Percentiles rank a stretch among this genome's conserved stretches.
phyloP scores from a whole-genome alignment of 2,329 filamentous ascomycete species.

The Penicillium concentricum region DNA sequence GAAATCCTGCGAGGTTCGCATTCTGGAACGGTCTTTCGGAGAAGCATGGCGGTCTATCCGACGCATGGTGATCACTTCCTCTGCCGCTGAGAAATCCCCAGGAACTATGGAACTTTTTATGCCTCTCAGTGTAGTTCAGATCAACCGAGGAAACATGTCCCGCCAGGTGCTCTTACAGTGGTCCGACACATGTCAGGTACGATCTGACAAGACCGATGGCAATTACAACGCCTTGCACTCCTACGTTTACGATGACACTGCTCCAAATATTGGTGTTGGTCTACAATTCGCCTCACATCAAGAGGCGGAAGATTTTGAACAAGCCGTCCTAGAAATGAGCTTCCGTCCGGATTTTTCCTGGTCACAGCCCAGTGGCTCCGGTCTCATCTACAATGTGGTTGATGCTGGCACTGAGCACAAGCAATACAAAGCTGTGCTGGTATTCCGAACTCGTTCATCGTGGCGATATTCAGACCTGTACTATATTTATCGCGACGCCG shows the following conservation, averaged over 20 bases:
- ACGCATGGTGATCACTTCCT: constrained; percentile 33
- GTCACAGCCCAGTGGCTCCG: constrained; percentile 23
- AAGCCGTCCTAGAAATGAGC: constrained; percentile 24
- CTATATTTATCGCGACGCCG: constrained; percentile 30
- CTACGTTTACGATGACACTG: constrained; percentile 32
- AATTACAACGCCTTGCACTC: constrained; percentile 30
- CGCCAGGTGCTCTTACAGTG: constrained; percentile 29
- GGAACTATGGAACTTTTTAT: constrained; percentile 31
- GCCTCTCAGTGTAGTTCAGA: constrained; percentile 30
- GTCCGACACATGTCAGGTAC: constrained; percentile 33
- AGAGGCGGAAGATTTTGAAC: constrained; percentile 29
- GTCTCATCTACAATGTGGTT: constrained; percentile 28
- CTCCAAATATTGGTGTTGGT: constrained; percentile 29
- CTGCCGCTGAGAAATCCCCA: constrained; percentile 25
- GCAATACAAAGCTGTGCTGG: constrained; percentile 30
- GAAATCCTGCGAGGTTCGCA: constrained; percentile 32
- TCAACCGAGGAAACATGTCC: constrained; percentile 23
- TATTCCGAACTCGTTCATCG: constrained; percentile 19
- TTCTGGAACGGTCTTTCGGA: constrained; percentile 30
- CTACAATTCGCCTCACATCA: constrained; percentile 25
- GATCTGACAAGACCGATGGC: constrained; percentile 28
- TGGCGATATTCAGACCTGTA: constrained; percentile 30
- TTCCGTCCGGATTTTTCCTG: constrained; percentile 25
- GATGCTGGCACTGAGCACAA: constrained; percentile 29
- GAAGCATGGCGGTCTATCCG: constrained; percentile 32